phyloP scores from a whole-genome alignment of 192 early-diverging fungal species.

The Coemansia sp. region DNA sequence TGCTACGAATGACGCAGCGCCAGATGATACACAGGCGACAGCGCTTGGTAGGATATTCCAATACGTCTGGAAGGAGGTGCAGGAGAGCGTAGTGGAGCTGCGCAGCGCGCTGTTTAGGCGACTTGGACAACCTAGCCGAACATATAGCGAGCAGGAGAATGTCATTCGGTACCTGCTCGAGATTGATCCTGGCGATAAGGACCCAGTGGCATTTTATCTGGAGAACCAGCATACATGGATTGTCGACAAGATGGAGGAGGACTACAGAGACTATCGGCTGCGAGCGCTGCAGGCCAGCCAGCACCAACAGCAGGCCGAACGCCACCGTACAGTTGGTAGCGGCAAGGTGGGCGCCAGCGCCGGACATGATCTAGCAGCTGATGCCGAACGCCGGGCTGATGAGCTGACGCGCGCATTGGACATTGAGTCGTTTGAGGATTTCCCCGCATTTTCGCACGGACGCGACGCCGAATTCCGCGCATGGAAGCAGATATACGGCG shows the following conservation, averaged over 20 bases:
- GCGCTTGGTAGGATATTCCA: constrained; percentile 80
- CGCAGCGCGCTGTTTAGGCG: constrained; percentile 72
- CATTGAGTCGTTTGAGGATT: constrained; percentile 46
- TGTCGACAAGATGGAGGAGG: constrained; percentile 68
- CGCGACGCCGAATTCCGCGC: constrained; percentile 54
- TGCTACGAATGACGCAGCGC: neutral
- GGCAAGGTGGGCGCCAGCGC: constrained; percentile 7
- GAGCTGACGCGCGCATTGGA: constrained; percentile 43
- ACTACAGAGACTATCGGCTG: constrained; percentile 60
- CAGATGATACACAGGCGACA: constrained; percentile 26
- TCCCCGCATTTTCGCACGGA: constrained; percentile 39
- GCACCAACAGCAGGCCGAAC: constrained; percentile 27
- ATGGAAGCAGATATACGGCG: constrained; percentile 68
- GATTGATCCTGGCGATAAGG: constrained; percentile 64
- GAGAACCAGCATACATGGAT: constrained; percentile 88
- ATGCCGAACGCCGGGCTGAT: constrained; percentile 33
- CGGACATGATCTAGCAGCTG: constrained; percentile 9
- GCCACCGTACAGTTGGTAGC: constrained; percentile 11
- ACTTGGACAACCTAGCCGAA: constrained; percentile 70
- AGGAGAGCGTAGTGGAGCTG: constrained; percentile 72
- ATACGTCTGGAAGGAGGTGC: constrained; percentile 91
- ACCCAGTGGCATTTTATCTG: constrained; percentile 88
- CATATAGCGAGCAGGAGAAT: constrained; percentile 87
- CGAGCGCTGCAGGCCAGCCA: constrained; percentile 34
- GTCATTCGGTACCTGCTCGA: constrained; percentile 71